Evolutionary conservation across 441 rosid species (phyloP).

Genomic region (Viola pubescens): DNA sequence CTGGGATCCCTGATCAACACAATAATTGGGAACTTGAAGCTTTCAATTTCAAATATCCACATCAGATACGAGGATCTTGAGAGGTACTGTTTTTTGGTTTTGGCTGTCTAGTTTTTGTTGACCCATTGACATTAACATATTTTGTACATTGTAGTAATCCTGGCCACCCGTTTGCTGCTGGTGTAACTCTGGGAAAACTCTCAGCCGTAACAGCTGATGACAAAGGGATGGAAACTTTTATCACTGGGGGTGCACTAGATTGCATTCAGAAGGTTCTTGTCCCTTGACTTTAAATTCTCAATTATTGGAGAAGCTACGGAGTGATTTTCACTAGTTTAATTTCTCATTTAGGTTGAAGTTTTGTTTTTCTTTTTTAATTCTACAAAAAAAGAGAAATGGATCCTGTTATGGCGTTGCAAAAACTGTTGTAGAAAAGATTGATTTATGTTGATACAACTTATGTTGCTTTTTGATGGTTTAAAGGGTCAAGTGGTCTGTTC

Average conservation of each 20-base stretch:
- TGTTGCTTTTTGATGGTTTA: neutral
- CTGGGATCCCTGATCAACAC: slow-evolving; percentile 92
- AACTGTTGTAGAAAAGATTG: neutral
- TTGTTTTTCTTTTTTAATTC: neutral
- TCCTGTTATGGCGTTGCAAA: neutral
- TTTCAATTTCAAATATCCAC: slow-evolving; percentile 96
- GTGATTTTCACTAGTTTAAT: neutral
- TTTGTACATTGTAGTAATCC: slow-evolving; percentile 59
- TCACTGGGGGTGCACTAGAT: slow-evolving; percentile 73
- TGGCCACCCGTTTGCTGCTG: slow-evolving; percentile 89
- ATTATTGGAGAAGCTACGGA: neutral
- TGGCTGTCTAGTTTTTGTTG: neutral
- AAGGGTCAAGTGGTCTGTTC: slow-evolving; percentile 3
- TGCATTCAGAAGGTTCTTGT: slow-evolving; percentile 65
- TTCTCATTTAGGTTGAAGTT: slow-evolving; percentile 1
- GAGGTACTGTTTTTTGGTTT: slow-evolving; percentile 39
- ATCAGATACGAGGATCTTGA: slow-evolving; percentile 97
- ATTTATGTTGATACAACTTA: neutral
- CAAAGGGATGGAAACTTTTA: slow-evolving; percentile 84
- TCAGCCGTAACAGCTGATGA: slow-evolving; percentile 92
- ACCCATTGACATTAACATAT: slow-evolving; percentile 9
- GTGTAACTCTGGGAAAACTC: slow-evolving; percentile 85
- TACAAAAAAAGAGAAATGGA: neutral
- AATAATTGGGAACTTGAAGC: slow-evolving; percentile 92
- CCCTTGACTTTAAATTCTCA: neutral